A percentile compares a stretch with the other conserved stretches of the same genome.
These are phyloP conservation scores for Anthracocystis walkeri DNA, from an alignment of 1,284 basidiomycete genomes.

Conservation along the genomic window DNA sequence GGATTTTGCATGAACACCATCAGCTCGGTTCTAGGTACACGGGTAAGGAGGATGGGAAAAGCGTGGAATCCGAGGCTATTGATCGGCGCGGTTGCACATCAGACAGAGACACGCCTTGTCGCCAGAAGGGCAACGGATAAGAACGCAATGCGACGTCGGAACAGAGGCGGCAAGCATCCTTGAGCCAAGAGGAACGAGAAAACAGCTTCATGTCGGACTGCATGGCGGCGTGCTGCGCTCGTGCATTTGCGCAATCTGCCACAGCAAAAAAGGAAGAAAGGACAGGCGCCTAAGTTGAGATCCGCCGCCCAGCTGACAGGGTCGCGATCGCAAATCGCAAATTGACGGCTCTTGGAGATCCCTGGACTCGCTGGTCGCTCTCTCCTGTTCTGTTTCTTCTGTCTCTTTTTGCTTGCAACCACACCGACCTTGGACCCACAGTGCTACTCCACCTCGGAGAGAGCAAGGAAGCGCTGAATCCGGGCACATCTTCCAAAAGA, in stretches of 20 bases:
- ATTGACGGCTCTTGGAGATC: not conserved
- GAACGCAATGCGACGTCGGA: not conserved
- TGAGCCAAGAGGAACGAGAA: not conserved
- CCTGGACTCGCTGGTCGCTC: not conserved
- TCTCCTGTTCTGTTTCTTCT: not conserved
- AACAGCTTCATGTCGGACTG: not conserved
- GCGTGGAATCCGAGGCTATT: not conserved
- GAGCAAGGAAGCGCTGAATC: too few species aligned
- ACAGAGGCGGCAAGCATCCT: not conserved
- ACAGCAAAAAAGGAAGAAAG: not conserved
- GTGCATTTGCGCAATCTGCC: constrained; percentile 7
- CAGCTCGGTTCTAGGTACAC: constrained; percentile 14
- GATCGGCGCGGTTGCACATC: constrained; percentile 11
- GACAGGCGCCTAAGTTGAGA: constrained; percentile 2
- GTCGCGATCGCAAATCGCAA: too few species aligned
- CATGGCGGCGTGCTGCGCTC: constrained; percentile 18
- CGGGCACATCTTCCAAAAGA: constrained; percentile 7
- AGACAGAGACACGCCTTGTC: not conserved
- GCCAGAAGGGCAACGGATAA: not conserved
- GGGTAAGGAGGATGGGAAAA: constrained; percentile 27
- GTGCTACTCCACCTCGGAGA: not conserved
- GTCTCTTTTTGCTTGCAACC: not conserved
- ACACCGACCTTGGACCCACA: not conserved
- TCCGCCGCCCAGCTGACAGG: not conserved
- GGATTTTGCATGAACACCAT: constrained; percentile 12